These are phyloP conservation scores for Trichomonas vaginalis DNA, from an alignment of 208 protist genomes.

Conservation along the genomic window DNA sequence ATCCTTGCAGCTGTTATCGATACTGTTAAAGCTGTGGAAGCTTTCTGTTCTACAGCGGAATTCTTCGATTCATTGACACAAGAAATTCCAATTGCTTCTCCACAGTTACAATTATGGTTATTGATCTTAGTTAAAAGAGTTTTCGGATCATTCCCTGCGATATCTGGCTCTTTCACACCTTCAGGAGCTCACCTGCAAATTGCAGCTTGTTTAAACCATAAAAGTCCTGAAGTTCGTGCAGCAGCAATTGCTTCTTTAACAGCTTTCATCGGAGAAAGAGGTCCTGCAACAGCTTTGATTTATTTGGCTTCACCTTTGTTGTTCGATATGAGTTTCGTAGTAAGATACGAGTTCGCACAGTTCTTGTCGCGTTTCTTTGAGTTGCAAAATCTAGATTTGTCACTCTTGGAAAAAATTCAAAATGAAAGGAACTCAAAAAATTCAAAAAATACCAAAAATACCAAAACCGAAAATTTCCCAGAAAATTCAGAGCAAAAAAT, in stretches of 20 bases:
- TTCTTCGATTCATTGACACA: neutral
- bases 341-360: neutral
- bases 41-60: neutral
- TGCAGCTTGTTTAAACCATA: neutral
- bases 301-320: neutral
- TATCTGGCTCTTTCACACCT: neutral
- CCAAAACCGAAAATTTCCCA: too few relatives aligned
- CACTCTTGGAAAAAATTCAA: neutral
- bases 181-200: neutral
- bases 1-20: neutral
- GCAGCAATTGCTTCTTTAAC: neutral
- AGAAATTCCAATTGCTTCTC: neutral
- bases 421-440: neutral
- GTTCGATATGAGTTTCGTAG: neutral
- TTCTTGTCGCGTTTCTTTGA: neutral
- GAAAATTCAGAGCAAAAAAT: too few relatives aligned
- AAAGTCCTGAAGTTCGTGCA: neutral
- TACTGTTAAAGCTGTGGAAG: neutral
- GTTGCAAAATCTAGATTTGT: neutral
- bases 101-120: neutral
- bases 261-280: neutral
- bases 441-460: neutral
- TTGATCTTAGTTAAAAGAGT: neutral
- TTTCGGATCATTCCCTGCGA: neutral
- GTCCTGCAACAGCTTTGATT: neutral